Conservation (phyloP, 176 grass and related monocot genomes). For the Eragrostis nindensis region DNA sequence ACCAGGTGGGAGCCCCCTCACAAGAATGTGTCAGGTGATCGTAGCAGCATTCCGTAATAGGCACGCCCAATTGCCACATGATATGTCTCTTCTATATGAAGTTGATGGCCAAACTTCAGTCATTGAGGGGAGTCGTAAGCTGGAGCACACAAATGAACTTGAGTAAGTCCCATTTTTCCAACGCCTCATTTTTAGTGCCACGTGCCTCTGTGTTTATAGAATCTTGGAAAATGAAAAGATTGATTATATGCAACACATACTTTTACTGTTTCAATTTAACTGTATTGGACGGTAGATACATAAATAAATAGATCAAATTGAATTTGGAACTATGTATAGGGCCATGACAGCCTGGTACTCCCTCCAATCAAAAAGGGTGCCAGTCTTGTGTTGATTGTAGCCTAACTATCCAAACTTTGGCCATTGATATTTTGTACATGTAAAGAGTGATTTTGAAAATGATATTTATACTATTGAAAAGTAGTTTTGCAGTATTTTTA, state of each 20-base stretch:
- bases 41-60: slow-evolving; percentile 72
- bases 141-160: slow-evolving; percentile 77
- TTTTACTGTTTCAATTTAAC: neutral
- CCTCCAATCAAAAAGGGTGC: neutral
- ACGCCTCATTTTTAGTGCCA: slow-evolving; percentile 12
- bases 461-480: neutral
- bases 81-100: slow-evolving; percentile 78
- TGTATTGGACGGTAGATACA: slow-evolving; percentile 3
- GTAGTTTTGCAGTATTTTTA: neutral
- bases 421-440: neutral
- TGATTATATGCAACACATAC: neutral
- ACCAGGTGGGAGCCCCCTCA: slow-evolving; percentile 82
- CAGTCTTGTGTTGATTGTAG: neutral
- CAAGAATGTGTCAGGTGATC: slow-evolving; percentile 79
- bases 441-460: neutral
- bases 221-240: neutral
- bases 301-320: slow-evolving; percentile 15
- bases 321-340: slow-evolving; percentile 4
- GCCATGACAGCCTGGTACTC: neutral
- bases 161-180: slow-evolving; percentile 44
- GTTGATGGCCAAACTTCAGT: slow-evolving; percentile 64
- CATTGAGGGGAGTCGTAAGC: slow-evolving; percentile 85
- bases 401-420: neutral
- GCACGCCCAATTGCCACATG: slow-evolving; percentile 51
- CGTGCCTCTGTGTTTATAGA: neutral